These are phyloP conservation scores for Iodosphaeria phyllophila DNA, from an alignment of 2,329 filamentous ascomycete species.

Conservation along the genomic window DNA sequence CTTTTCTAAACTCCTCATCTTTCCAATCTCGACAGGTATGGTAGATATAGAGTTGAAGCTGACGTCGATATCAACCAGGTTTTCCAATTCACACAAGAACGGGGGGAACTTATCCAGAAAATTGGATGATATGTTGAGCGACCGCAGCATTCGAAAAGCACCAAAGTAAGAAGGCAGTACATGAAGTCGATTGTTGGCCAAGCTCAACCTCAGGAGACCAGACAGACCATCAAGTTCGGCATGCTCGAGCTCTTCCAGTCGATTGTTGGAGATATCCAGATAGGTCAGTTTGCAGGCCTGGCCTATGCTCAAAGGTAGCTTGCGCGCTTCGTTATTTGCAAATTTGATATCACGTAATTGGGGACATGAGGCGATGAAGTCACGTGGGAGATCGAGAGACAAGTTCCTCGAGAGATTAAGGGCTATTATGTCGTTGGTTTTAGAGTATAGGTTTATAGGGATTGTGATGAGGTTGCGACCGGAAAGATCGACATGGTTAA, in stretches of 20 bases:
- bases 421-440: conserved; percentile 80
- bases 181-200: conserved; percentile 82
- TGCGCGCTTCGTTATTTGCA: conserved; percentile 80
- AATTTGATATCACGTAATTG: conserved; percentile 91
- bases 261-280: conserved; percentile 88
- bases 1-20: conserved; percentile 63
- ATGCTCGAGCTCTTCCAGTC: conserved; percentile 70
- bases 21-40: conserved; percentile 62
- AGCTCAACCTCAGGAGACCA: conserved; percentile 69
- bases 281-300: conserved; percentile 68
- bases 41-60: conserved; percentile 84
- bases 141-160: conserved; percentile 59
- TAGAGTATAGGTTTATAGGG: conserved; percentile 82
- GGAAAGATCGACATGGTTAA: conserved; percentile 83
- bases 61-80: conserved; percentile 79
- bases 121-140: conserved; percentile 85
- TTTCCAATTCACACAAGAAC: conserved; percentile 67
- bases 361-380: conserved; percentile 88
- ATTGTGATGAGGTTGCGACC: conserved; percentile 87
- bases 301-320: conserved; percentile 67
- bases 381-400: conserved; percentile 79
- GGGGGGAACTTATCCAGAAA: conserved; percentile 69
- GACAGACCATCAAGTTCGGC: conserved; percentile 61
- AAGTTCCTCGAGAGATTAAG: conserved; percentile 87
- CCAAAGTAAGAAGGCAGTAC: conserved; percentile 68